Base-by-base conservation (phyloP, 495 filamentous ascomycete species). In the Neurospora sp. region DNA sequence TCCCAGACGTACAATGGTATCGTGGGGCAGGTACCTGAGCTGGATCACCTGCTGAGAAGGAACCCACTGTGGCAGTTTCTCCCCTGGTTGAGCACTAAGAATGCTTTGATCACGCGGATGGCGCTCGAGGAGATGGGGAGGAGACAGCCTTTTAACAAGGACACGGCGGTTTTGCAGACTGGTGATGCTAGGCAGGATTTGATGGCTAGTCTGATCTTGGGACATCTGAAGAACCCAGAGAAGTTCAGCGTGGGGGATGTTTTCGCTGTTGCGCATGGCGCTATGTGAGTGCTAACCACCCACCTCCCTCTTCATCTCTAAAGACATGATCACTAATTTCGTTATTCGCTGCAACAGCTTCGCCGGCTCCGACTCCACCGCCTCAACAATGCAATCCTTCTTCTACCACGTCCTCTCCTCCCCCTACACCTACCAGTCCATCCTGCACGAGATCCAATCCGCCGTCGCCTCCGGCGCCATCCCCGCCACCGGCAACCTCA, bases 281-380 rank as follows among this genome's bases (percentile, higher is more conserved):
- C 86, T 16, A 85, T 89, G 83, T 86, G 70, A 81, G 42, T 44
- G 18, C 18, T 20, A n/a, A 46, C 42, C 6, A 10, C 42, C 41
- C 41, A 41, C 5, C 5, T 41, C 14, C 14, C 3, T 40, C 11
- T 41, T 41, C 14, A 41, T 41, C 40, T 7, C 14, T 2, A 41
- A 6, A 41, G 5, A 41, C 12, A 41, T 6, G 4, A 16, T 41
- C 12, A 16, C 14, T 41, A 35, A 35, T 31, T 31, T 31, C 3
- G 27, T 31, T 31, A 37, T 11, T 44, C 2, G 18, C n/a, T 46
- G 42, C 4, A 54, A 40, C 73, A 86, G 85, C 75, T 84, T 89
- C 74, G 89, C 89, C 4, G 89, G 89, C 70, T 87, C 88, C 18
- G 90, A 91, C 77, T 90, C 90, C 20, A 91, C 88, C 4, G 88